Conservation (phyloP, 805 yeast genomes). For the Starmerella ratchasimensis region DNA sequence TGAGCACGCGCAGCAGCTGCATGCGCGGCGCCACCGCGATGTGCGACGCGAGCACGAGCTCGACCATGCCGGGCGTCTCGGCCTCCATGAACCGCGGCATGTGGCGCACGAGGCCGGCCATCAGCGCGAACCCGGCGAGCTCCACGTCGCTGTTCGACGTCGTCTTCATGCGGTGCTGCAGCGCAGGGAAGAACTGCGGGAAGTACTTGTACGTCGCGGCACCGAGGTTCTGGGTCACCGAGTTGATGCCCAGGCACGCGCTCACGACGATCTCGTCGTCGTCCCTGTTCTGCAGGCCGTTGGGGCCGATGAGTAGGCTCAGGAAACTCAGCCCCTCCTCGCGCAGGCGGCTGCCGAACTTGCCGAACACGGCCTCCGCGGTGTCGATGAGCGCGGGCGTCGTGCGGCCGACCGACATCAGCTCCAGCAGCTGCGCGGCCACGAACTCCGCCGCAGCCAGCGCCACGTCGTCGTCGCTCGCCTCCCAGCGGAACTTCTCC, state of each 20-base stretch:
- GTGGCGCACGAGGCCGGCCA: slow-evolving; percentile 62
- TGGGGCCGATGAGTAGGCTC: slow-evolving; percentile 35
- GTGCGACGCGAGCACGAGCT: slow-evolving; percentile 31
- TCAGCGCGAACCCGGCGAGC: slow-evolving; percentile 52
- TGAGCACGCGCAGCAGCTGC: slow-evolving; percentile 38
- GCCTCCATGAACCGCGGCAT: slow-evolving; percentile 76
- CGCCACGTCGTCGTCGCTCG: slow-evolving; percentile 37
- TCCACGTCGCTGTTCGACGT: slow-evolving; percentile 25
- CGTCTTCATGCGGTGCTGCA: slow-evolving; percentile 33
- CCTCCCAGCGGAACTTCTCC: slow-evolving; percentile 56
- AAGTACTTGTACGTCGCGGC: slow-evolving; percentile 74
- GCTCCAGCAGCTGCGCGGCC: slow-evolving; percentile 37
- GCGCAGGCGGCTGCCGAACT: slow-evolving; percentile 39
- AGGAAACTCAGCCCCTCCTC: slow-evolving; percentile 36
- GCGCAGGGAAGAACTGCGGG: slow-evolving; percentile 70
- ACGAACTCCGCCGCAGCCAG: slow-evolving; percentile 39
- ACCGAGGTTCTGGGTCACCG: slow-evolving; percentile 61
- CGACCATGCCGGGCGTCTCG: slow-evolving; percentile 48
- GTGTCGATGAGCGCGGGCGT: slow-evolving; percentile 14
- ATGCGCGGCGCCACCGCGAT: slow-evolving; percentile 46
- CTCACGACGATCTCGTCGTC: slow-evolving; percentile 54
- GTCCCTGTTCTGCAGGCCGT: slow-evolving; percentile 40
- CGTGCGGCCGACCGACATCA: not conserved
- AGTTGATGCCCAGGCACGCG: slow-evolving; percentile 57
- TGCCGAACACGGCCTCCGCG: slow-evolving; percentile 42